phyloP scores from a whole-genome alignment of 2,329 filamentous ascomycete species.

The Exophiala calicioides region DNA sequence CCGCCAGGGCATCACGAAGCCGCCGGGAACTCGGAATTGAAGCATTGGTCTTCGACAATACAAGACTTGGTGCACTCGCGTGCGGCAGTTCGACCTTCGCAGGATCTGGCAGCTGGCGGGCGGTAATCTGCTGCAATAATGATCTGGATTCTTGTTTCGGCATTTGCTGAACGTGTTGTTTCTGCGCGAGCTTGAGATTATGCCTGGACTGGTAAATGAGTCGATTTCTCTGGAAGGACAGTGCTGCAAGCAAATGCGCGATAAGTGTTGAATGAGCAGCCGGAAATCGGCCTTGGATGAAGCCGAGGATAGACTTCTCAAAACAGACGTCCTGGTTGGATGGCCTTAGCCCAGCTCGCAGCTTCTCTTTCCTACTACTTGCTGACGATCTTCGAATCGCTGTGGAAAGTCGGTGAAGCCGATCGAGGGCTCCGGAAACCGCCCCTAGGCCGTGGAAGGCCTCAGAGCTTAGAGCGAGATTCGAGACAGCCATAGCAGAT shows the following conservation, averaged over 20 bases:
- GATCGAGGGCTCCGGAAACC: constrained; percentile 1
- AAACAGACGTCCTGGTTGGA: background rate
- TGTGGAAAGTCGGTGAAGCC: background rate
- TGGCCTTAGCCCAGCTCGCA: background rate
- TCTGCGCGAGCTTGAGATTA: background rate
- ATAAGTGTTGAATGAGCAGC: background rate
- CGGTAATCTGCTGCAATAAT: background rate
- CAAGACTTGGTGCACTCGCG: background rate
- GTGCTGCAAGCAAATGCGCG: background rate
- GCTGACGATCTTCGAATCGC: constrained; percentile 1
- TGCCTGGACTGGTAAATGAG: background rate
- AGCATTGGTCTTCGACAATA: background rate
- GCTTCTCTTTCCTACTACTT: background rate
- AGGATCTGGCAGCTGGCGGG: background rate
- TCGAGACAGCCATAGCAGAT: no score
- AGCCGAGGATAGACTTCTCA: background rate
- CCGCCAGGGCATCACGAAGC: background rate
- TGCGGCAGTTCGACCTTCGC: background rate
- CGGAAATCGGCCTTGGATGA: background rate
- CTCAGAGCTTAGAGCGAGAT: no score
- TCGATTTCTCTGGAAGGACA: background rate
- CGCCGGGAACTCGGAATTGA: background rate
- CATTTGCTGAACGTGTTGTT: background rate
- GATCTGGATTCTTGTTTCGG: background rate
- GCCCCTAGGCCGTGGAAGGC: background rate